Base-by-base conservation (phyloP, 2,329 filamentous ascomycete genomes). In the Colletotrichum sp. region DNA sequence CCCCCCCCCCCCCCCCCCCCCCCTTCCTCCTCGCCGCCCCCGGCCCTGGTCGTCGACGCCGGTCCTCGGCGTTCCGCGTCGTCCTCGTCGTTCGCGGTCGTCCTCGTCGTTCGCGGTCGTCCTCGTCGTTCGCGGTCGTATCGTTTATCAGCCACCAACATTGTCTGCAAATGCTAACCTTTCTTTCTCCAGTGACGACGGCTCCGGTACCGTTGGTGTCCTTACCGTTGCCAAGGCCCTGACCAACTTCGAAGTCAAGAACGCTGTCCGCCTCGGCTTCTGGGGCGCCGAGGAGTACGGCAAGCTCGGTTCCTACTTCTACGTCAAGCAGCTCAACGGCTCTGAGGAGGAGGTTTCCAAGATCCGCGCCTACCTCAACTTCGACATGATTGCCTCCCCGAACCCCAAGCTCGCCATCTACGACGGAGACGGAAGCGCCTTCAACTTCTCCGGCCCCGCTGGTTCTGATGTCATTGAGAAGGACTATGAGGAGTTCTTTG, bases 391-490 rank as follows among this genome's bases (percentile, higher is more conserved):
- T 77, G 86, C 86, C 63, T 87, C 84, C 78, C 88, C 87, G 30
- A 90, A 90, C 84, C 89, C 86, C 77, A 82, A 88, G 44, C 87
- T 87, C 75, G 87, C 87, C 76, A 89, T 92, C 77, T 95, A 92
- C 84, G 88, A 89, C 30, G 90, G 92, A 75, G 93, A 88, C 77
- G 86, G 91, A 77, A 91, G 91, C 80, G 88, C 89, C 15, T 91
- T 93, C 76, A 91, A 92, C 81, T 92, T 87, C 26, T 81, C 80
- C 24, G 85, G 81, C 59, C 86, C 92, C 78, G 86, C 84, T 71
- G 92, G 92, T 1, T 93, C 91, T 10, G 92, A 90, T 18, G 87
- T 92, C 76, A 88, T 92, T 32, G 90, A 91, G 81, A 83, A 87
- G 70, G 86, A 92, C 76, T 93, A 93, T 81, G 87, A 90, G 79